Evolutionary conservation across 116 monocot genomes (phyloP), one percentile per base, ranked within the genome.

Genomic region (Cymodocea nodosa): DNA sequence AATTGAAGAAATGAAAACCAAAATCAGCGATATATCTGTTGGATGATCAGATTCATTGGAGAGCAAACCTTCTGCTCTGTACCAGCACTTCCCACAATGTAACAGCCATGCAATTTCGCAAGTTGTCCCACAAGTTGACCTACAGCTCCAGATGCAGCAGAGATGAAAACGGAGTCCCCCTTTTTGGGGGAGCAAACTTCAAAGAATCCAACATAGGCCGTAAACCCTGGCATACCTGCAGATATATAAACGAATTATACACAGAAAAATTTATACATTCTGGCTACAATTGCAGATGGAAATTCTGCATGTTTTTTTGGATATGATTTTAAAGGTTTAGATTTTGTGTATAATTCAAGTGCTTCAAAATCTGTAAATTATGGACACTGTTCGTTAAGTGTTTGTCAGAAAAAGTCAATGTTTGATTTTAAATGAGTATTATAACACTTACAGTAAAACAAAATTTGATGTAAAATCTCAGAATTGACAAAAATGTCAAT

Each of bases 61-160:
- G 44, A 2, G 24, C 59, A 54, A 64, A 79, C 84, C 84, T 88
- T 88, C 40, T 88, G 48, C 35, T 76, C 61, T 60, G 77, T 66
- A 20, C 88, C 84, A 44, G 88, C 88, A 68, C 84, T 88, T 59
- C 84, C 88, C 11, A 88, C 84, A 44, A 88, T 84, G 67, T 81
- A 82, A 64, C 88, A 88, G 16, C 88, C 88, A 54, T 76, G 74
- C 15, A 81, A 66, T 69, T 88, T 88, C 6, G 88, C 88, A 24
- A 88, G 68, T 39, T 88, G 88, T 36, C 88, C 88, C 5, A 88
- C 88, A 50, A 88, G 70, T 60, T 88, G 88, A 22, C 88, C 88
- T 22, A 84, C 88, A 23, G 84, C 88, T 30, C 88, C 84, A 51
- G 81, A 84, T 53, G 88, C 88, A n/a, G 88, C 84, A 49, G 88